These are phyloP conservation scores for Fraxinus cuspidata DNA, from an alignment of 257 asterid genomes.

Conservation along the genomic window DNA sequence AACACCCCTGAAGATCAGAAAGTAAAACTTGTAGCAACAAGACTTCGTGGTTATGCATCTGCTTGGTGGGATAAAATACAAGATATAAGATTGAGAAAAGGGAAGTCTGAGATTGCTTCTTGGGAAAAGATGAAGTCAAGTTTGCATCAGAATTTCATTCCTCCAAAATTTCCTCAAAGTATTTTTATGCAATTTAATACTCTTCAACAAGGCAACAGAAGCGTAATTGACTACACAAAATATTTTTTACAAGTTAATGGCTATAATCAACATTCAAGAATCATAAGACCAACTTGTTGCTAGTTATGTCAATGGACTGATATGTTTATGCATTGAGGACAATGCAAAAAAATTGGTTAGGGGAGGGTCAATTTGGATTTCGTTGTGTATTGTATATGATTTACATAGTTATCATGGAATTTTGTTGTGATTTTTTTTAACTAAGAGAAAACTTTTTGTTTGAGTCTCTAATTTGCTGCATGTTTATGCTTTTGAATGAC, in stretches of 20 bases:
- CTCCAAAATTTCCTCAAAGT: not conserved
- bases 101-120: not conserved
- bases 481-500: too few species aligned
- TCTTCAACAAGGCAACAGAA: not conserved
- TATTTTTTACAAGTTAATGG: not conserved
- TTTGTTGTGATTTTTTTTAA: too few species aligned
- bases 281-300: not conserved
- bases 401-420: too few species aligned
- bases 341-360: too few species aligned
- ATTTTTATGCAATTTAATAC: not conserved
- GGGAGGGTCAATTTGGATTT: too few species aligned
- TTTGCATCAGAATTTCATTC: not conserved
- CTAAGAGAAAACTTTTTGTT: too few species aligned
- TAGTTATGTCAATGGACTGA: not conserved
- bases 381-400: too few species aligned
- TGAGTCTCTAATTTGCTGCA: too few species aligned
- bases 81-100: not conserved
- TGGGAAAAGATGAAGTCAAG: not conserved
- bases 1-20: not conserved
- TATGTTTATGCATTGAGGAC: too few species aligned
- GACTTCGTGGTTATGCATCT: not conserved
- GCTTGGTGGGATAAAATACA: not conserved
- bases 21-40: not conserved
- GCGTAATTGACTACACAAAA: not conserved
- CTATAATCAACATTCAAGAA: not conserved